Percentiles rank a stretch among this genome's conserved stretches.
Conservation (phyloP, 306 rosid genomes). For the Cucumis sativus region DNA sequence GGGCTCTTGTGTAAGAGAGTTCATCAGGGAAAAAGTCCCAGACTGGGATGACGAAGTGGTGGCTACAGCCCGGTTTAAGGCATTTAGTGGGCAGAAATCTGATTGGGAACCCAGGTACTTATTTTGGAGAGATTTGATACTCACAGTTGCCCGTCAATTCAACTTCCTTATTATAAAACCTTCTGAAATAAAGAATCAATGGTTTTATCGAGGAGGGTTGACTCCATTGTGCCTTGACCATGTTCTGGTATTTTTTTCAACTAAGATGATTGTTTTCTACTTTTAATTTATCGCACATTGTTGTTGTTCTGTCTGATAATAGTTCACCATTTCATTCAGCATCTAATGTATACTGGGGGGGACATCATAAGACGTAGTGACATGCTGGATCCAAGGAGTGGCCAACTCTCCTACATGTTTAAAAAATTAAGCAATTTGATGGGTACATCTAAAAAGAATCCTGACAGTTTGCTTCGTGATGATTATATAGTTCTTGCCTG, state of each 20-base stretch:
- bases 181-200: conserved; percentile 40
- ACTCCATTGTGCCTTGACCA: conserved; percentile 62
- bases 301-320: conserved; percentile 1
- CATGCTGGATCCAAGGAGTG: conserved; percentile 43
- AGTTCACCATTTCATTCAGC: conserved; percentile 27
- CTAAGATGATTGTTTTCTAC: not conserved
- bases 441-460: conserved; percentile 15
- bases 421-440: conserved; percentile 31
- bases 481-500: conserved; percentile 32
- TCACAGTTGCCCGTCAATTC: conserved; percentile 42
- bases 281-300: not conserved
- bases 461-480: conserved; percentile 21
- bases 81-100: conserved; percentile 71
- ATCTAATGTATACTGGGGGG: conserved; percentile 62
- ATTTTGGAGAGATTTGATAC: conserved; percentile 66
- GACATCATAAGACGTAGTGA: conserved; percentile 38
- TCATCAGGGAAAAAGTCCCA: conserved; percentile 34
- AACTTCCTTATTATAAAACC: conserved; percentile 38
- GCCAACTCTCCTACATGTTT: conserved; percentile 38
- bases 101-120: conserved; percentile 59
- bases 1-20: conserved; percentile 24
- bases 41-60: conserved; percentile 69
- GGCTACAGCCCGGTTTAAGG: conserved; percentile 63
- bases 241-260: conserved; percentile 46
- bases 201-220: conserved; percentile 81